Conservation (phyloP, 192 early-diverging fungal genomes). For the Coemansia sp. region DNA sequence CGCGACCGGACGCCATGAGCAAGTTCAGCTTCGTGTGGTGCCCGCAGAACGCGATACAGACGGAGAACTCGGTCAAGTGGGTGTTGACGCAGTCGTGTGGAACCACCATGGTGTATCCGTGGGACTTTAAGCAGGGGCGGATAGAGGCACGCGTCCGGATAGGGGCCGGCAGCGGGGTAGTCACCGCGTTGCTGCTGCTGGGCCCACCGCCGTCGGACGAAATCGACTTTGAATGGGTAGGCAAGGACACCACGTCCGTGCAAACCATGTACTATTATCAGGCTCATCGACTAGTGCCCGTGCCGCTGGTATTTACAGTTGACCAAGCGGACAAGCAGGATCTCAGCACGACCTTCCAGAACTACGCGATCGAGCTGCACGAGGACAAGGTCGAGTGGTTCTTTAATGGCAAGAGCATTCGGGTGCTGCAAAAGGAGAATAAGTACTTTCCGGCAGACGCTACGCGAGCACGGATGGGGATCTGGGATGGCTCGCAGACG, state of each 20-base stretch:
- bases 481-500: slow-evolving; percentile 53
- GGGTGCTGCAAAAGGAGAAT: background rate
- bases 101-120: slow-evolving; percentile 48
- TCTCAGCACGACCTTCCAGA: slow-evolving; percentile 51
- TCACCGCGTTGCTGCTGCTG: slow-evolving; percentile 53
- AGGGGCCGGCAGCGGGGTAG: slow-evolving; percentile 47
- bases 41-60: slow-evolving; percentile 45
- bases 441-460: slow-evolving; percentile 27
- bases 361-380: slow-evolving; percentile 60
- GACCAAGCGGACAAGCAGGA: slow-evolving; percentile 27
- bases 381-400: slow-evolving; percentile 59
- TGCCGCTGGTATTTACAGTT: slow-evolving; percentile 24
- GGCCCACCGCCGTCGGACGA: slow-evolving; percentile 55
- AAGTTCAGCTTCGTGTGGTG: slow-evolving; percentile 49
- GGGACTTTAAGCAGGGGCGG: slow-evolving; percentile 34
- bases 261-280: slow-evolving; percentile 57
- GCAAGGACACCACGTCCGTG: slow-evolving; percentile 45
- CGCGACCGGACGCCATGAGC: slow-evolving; percentile 22
- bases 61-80: slow-evolving; percentile 33
- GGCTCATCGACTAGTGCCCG: slow-evolving; percentile 31
- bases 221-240: slow-evolving; percentile 65
- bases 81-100: slow-evolving; percentile 40
- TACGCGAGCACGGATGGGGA: slow-evolving; percentile 40
- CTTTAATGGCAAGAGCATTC: slow-evolving; percentile 41
- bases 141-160: slow-evolving; percentile 37